Conservation (phyloP, 2,329 filamentous ascomycete species). For the Colletotrichum sp. region DNA sequence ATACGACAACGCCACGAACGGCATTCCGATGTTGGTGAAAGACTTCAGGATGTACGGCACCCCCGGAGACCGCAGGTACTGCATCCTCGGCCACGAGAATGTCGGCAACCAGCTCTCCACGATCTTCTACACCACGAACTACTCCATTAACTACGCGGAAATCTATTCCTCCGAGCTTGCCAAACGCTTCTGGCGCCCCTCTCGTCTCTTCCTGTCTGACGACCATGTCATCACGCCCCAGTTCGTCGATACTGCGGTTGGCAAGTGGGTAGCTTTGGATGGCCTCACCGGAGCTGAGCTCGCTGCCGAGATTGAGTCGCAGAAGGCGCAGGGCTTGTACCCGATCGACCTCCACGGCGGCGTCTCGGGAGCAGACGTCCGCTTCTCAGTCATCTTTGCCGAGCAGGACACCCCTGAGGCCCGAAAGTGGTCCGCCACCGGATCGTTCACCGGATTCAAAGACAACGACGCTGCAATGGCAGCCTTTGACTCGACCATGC, state of each 20-base stretch:
- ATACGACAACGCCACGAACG: neutral
- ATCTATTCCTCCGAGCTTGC: slow-evolving; percentile 1
- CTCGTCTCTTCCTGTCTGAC: slow-evolving; percentile 9
- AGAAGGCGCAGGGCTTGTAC: slow-evolving; percentile 3
- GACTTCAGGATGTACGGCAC: slow-evolving; percentile 21
- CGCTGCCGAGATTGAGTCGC: neutral
- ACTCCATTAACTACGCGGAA: neutral
- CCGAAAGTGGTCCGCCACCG: slow-evolving; percentile 13
- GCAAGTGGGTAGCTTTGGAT: slow-evolving; percentile 11
- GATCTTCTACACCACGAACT: neutral
- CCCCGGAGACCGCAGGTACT: slow-evolving; percentile 6
- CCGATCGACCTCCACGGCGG: slow-evolving; percentile 20
- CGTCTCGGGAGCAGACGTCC: neutral
- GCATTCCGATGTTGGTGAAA: neutral
- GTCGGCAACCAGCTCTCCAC: slow-evolving; percentile 12
- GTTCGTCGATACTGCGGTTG: slow-evolving; percentile 18
- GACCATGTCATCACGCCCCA: slow-evolving; percentile 16
- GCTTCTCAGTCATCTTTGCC: slow-evolving; percentile 21
- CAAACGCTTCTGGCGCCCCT: slow-evolving; percentile 22
- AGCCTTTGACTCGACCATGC: neutral
- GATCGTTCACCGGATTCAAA: slow-evolving; percentile 4
- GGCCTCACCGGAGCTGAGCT: slow-evolving; percentile 7
- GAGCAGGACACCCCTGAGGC: neutral
- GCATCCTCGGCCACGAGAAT: slow-evolving; percentile 15
- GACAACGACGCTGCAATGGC: neutral